Base-by-base conservation (phyloP, 345 rosid species). In the Moricandia moricandioides region DNA sequence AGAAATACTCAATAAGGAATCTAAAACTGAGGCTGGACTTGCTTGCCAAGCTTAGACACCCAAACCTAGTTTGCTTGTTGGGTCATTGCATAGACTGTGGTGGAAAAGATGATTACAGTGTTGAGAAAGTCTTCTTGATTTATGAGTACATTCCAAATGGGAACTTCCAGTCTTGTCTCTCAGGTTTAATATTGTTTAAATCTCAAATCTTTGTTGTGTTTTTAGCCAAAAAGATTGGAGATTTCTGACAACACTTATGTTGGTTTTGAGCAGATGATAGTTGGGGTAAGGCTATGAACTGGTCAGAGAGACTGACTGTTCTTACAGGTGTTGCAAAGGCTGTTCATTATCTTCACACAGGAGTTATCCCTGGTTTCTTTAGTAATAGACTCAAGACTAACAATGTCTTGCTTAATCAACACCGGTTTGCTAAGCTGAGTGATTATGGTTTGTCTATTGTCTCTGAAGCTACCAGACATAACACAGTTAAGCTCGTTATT, bases 41-140 rank as follows among this genome's bases (percentile, higher is more conserved):
- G 75, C 84, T 95, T 8, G 86, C 97, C 12, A 91, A 90, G 86
- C 92, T 95, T 78, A 93, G 88, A 43, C 99, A 95, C 75, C 97
- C 97, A 51, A 87, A 95, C 83, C 81, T 95, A 18, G 97, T 95
- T 64, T 77, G 86, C 83, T 82, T 91, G 68, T 71, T 95, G 85
- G 97, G 99, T 62, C 91, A 95, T 75, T 95, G 99, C 84, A 83
- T 87, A 58, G 87, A 86, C 61, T 76, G 79, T 66, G 78, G 86
- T 12, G 85, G 84, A 54, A 87, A 73, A 64, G 91, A 89, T 82
- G 91, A 87, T 67, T 81, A 81, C 76, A 74, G 37, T 21, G 80
- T 86, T 37, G 84, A 69, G 72, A 85, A 82, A 81, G 88, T 91
- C 72, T 88, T 87, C 72, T 84, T 92, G 58, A 76, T 95, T 6